Evolutionary conservation across 352 stramenopile species (phyloP).

Genomic region (Saprolegnia parasitica): DNA sequence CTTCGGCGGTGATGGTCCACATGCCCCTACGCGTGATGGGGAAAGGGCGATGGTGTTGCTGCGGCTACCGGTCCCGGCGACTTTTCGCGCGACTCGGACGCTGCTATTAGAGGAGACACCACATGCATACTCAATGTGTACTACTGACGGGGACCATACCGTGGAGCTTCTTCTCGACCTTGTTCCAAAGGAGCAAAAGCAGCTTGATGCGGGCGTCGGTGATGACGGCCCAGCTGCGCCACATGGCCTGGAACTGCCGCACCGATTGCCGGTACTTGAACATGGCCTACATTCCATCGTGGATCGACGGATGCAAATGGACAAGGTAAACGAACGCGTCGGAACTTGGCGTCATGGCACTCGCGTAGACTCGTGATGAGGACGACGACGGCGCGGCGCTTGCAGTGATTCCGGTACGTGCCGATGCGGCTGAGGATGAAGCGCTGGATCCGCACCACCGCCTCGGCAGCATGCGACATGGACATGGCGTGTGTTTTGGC

Average conservation of each 20-base stretch:
- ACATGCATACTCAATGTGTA: not conserved
- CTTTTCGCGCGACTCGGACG: slow-evolving; percentile 30
- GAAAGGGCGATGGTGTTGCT: not conserved
- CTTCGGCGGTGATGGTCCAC: not conserved
- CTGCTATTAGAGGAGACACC: not conserved
- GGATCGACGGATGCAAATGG: not conserved
- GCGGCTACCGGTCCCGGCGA: slow-evolving; percentile 27
- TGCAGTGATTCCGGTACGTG: not conserved
- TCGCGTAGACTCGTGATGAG: slow-evolving; percentile 74
- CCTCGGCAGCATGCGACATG: slow-evolving; percentile 8
- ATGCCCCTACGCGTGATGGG: not conserved
- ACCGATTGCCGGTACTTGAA: slow-evolving; percentile 70
- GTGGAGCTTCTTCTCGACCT: slow-evolving; percentile 49
- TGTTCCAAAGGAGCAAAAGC: slow-evolving; percentile 58
- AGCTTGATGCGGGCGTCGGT: slow-evolving; percentile 69
- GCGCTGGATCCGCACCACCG: slow-evolving; percentile 18
- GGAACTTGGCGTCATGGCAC: slow-evolving; percentile 81
- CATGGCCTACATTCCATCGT: slow-evolving; percentile 33
- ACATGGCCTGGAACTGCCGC: slow-evolving; percentile 69
- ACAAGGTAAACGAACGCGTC: slow-evolving; percentile 43
- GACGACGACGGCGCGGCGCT: slow-evolving; percentile 33
- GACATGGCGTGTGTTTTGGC: slow-evolving; percentile 15
- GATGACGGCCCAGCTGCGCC: slow-evolving; percentile 60
- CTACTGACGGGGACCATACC: slow-evolving; percentile 13
- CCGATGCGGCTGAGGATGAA: slow-evolving; percentile 6